Evolutionary conservation across 495 filamentous ascomycete species (phyloP).

Genomic region (Penicillium alfredii): DNA sequence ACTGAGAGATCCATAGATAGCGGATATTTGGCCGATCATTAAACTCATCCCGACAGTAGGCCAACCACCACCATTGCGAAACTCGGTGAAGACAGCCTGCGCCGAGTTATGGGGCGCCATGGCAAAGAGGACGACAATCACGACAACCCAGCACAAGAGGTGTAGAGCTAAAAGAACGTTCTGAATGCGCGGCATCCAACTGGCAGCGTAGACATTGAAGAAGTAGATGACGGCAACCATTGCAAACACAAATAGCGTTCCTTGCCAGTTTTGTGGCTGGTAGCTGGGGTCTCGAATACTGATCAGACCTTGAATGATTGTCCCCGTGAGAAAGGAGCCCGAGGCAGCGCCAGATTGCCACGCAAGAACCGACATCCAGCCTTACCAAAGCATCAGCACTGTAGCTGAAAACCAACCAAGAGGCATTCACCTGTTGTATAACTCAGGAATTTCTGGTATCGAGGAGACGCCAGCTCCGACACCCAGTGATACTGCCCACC

Average conservation of each 20-base stretch:
- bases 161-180: constrained; percentile 36
- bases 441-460: constrained; percentile 38
- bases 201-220: constrained; percentile 39
- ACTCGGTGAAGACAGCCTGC: constrained; percentile 41
- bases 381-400: constrained; percentile 2
- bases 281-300: constrained; percentile 33
- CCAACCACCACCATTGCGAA: constrained; percentile 45
- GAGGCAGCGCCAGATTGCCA: constrained; percentile 36
- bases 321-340: constrained; percentile 38
- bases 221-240: constrained; percentile 32
- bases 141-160: constrained; percentile 33
- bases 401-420: neutral
- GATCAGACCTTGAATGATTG: constrained; percentile 42
- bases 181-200: constrained; percentile 33
- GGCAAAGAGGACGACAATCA: constrained; percentile 34
- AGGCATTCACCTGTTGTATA: constrained; percentile 34
- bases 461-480: constrained; percentile 40
- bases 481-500: constrained; percentile 48
- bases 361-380: constrained; percentile 43
- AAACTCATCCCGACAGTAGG: constrained; percentile 39
- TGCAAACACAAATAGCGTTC: constrained; percentile 40
- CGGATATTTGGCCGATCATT: constrained; percentile 44
- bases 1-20: constrained; percentile 32
- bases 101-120: constrained; percentile 33
- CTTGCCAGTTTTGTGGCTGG: constrained; percentile 33